Evolutionary conservation across 1,284 basidiomycete genomes (phyloP).

Genomic region (Moesziomyces sp.): DNA sequence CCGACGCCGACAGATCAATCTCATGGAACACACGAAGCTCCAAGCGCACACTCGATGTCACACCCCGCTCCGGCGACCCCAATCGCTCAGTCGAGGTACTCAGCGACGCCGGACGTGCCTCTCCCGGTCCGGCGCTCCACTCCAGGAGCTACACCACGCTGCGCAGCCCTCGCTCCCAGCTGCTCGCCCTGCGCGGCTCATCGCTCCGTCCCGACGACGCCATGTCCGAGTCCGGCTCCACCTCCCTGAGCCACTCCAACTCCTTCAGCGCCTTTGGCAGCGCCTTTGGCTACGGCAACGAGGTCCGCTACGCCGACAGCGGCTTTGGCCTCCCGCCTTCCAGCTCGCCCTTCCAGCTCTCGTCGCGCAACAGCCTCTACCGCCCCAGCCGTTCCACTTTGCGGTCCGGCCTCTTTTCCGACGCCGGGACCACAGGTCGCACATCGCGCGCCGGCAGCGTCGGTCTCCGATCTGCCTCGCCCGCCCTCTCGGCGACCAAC

Average conservation of each 20-base stretch:
- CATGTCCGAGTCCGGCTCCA: conserved; percentile 43
- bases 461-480: conserved; percentile 25
- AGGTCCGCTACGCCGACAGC: conserved; percentile 44
- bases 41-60: conserved; percentile 29
- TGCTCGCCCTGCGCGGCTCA: conserved; percentile 27
- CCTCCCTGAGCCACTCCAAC: conserved; percentile 38
- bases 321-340: conserved; percentile 42
- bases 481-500: conserved; percentile 29
- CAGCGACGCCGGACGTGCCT: conserved; percentile 21
- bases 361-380: conserved; percentile 27
- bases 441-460: conserved; percentile 28
- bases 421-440: conserved; percentile 23
- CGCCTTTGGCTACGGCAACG: conserved; percentile 55
- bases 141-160: conserved; percentile 15
- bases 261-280: conserved; percentile 49
- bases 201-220: conserved; percentile 49
- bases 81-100: conserved; percentile 16
- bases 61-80: conserved; percentile 3
- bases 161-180: conserved; percentile 37
- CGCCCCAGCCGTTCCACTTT: conserved; percentile 20
- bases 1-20: conserved; percentile 9
- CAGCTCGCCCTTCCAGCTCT: conserved; percentile 50
- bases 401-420: conserved; percentile 19
- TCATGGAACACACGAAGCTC: conserved; percentile 36
- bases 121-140: conserved; percentile 17